phyloP scores from a whole-genome alignment of 495 filamentous ascomycete species.

The Penicillium soppii region DNA sequence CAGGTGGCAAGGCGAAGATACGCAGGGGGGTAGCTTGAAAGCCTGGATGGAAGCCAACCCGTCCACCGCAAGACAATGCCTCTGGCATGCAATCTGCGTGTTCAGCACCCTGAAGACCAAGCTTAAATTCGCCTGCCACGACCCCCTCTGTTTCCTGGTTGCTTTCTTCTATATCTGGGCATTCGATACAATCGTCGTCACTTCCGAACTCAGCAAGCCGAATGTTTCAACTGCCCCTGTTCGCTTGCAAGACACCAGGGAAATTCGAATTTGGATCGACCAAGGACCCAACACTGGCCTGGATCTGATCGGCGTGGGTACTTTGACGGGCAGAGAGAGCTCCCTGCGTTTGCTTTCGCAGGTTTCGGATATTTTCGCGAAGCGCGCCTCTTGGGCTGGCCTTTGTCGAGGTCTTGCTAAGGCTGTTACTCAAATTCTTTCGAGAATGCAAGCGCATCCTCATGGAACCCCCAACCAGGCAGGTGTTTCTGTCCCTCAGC shows the following conservation, averaged over 20 bases:
- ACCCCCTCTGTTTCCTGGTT: background rate
- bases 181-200: background rate
- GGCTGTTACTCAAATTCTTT: background rate
- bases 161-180: conserved; percentile 2
- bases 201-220: background rate
- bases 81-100: conserved; percentile 2
- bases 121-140: background rate
- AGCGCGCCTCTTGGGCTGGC: background rate
- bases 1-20: background rate
- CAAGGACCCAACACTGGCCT: background rate
- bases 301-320: background rate
- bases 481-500: too few relatives aligned
- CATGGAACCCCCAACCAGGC: background rate
- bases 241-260: background rate
- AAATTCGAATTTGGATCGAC: background rate
- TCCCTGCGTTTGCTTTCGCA: background rate
- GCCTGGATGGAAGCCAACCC: background rate
- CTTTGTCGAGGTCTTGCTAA: background rate
- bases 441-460: too few relatives aligned
- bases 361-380: background rate
- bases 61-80: background rate
- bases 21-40: background rate
- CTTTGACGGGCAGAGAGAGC: background rate
- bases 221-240: background rate
- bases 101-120: background rate